Percentiles rank a stretch among this genome's conserved stretches.
Evolutionary conservation across 108 stramenopile genomes (phyloP).

Genomic region (Parietichytrium sp.): DNA sequence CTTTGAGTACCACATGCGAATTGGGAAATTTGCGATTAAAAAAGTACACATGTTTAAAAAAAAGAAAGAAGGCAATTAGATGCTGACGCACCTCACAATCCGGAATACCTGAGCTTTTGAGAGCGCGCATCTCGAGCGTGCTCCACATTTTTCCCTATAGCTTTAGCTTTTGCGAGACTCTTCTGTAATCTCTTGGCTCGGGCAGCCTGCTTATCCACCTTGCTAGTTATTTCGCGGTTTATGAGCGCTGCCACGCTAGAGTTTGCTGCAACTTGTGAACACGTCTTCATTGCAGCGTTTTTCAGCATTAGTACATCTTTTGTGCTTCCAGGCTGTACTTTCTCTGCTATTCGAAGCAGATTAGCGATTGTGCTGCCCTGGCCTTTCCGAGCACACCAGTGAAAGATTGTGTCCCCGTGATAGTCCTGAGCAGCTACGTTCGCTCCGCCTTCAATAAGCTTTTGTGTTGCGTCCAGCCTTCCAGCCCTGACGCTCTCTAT

Average conservation of each 20-base stretch:
- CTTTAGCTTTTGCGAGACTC: neutral
- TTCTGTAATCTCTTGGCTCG: neutral
- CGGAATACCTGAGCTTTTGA: neutral
- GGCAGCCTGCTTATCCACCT: neutral
- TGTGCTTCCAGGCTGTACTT: neutral
- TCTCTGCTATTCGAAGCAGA: neutral
- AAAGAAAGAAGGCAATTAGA: too few species aligned
- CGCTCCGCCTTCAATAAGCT: neutral
- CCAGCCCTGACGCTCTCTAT: neutral
- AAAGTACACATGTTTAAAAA: too few species aligned
- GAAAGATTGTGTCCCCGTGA: conserved; percentile 20
- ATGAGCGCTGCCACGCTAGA: neutral
- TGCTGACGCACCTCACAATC: too few species aligned
- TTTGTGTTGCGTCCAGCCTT: too few species aligned
- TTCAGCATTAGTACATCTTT: neutral
- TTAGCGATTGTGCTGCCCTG: conserved; percentile 3
- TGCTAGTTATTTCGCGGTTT: neutral
- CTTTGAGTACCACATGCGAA: too few species aligned
- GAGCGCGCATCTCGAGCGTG: neutral
- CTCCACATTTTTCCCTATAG: conserved; percentile 11
- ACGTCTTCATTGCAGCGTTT: neutral
- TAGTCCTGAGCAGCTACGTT: neutral
- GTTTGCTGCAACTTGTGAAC: conserved; percentile 3
- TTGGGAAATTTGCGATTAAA: too few species aligned
- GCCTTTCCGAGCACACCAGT: conserved; percentile 26